phyloP scores from a whole-genome alignment of 192 early-diverging fungal species.

The Powellomyces hirtus region DNA sequence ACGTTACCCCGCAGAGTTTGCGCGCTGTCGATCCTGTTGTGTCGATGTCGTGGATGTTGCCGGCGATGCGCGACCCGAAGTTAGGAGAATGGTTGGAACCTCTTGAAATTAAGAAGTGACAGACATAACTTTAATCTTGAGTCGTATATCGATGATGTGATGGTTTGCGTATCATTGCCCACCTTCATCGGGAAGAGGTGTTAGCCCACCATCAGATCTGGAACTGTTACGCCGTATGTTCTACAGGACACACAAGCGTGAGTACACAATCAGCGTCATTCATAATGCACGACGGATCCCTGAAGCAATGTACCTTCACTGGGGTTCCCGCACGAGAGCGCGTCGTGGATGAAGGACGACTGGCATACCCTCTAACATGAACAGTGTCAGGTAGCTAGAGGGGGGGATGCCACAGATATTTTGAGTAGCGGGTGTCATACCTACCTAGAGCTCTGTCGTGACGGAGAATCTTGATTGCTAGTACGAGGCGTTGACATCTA shows the following conservation, averaged over 20 bases:
- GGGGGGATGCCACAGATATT: too few species aligned
- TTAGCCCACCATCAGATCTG: slow-evolving; percentile 24
- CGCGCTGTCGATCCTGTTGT: neutral
- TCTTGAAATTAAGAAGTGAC: neutral
- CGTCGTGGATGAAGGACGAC: too few species aligned
- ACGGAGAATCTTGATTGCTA: too few species aligned
- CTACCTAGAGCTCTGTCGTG: too few species aligned
- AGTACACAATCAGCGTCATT: neutral
- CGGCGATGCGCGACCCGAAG: neutral
- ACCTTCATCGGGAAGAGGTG: slow-evolving; percentile 26
- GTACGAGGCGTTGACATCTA: too few species aligned
- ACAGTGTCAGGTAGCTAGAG: too few species aligned
- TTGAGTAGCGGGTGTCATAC: too few species aligned
- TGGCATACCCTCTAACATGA: too few species aligned
- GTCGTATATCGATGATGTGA: neutral
- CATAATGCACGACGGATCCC: neutral
- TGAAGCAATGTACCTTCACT: neutral
- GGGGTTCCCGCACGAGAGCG: neutral
- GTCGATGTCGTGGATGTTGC: neutral
- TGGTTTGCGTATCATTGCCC: neutral
- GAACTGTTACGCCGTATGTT: slow-evolving; percentile 9
- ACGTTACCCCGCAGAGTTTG: too few species aligned
- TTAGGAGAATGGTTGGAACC: slow-evolving; percentile 8
- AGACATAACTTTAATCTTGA: neutral
- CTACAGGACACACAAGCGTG: neutral